Evolutionary conservation across 495 filamentous ascomycete species (phyloP), one percentile per base, ranked within the genome.

Genomic region (Aspergillus bertholletiae): DNA sequence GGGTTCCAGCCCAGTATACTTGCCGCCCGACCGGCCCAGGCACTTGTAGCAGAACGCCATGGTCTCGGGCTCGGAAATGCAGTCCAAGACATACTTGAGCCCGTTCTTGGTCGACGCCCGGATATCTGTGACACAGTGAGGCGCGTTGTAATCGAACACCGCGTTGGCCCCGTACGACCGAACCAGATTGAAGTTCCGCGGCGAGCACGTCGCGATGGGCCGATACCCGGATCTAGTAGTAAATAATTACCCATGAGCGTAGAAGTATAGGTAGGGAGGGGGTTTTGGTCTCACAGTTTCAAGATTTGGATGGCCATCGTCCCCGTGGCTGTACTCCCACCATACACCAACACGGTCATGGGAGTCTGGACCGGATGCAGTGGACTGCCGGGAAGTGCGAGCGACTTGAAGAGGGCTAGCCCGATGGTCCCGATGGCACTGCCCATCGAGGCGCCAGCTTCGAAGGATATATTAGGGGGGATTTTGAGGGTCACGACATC

Each of bases 121-220:
- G 52, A 79, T 80, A 26, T 76, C 67, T 3, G 60, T 52, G 0
- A 65, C 71, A 50, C 66, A 68, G 3, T 63, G 58, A 5, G 70
- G 49, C 0, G 63, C 60, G 7, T 66, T 59, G 65, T 84, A 84
- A 64, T 85, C 78, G 60, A 80, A 83, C 1, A 68, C 71, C 7
- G 58, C 56, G 24, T 59, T 62, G 0, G 80, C 81, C 3, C 82
- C 82, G 9, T 66, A 68, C 1, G 37, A 53, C 37, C 69, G 63
- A 30, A 73, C 67, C 7, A 82, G 63, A 9, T 66, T 63, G 51
- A 76, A 74, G 66, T 83, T 84, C 15, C 56, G 51, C 0, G 75
- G 71, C 0, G 80, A 82, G 53, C 79, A 79, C 0, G 76, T 80
- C 0, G 72, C 60, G 46, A 83, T 68, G n/a, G 74, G 66, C 7